phyloP scores from a whole-genome alignment of 2,329 filamentous ascomycete genomes.

The Tothia fuscella region DNA sequence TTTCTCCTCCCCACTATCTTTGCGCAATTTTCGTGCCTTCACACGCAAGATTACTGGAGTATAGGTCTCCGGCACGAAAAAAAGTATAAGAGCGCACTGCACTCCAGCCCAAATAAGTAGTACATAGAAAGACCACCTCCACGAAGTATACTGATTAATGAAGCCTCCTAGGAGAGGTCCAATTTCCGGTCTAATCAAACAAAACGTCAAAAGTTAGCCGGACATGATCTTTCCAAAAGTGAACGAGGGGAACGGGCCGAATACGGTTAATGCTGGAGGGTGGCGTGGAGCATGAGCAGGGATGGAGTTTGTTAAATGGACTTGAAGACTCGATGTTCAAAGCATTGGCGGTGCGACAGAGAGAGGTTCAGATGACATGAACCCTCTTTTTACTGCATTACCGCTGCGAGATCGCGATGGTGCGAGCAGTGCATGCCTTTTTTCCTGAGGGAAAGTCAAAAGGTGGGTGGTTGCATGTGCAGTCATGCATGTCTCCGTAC shows the following conservation, averaged over 20 bases:
- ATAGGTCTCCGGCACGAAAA: conserved; percentile 77
- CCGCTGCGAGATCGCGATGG: too few species aligned
- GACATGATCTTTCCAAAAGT: too few species aligned
- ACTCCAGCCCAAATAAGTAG: conserved; percentile 69
- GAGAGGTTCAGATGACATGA: too few species aligned
- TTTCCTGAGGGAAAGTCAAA: too few species aligned
- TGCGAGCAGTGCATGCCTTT: too few species aligned
- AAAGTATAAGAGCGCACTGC: conserved; percentile 46
- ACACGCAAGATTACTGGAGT: conserved; percentile 56
- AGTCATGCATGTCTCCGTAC: too few species aligned
- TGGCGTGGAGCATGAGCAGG: background rate
- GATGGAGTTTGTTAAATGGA: background rate
- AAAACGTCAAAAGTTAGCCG: too few species aligned
- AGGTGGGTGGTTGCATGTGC: too few species aligned
- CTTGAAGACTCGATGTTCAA: too few species aligned
- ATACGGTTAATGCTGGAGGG: background rate
- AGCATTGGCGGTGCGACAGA: too few species aligned
- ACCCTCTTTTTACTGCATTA: too few species aligned
- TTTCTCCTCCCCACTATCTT: conserved; percentile 63
- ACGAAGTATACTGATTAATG: conserved; percentile 63
- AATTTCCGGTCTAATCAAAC: conserved; percentile 37
- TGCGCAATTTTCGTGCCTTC: conserved; percentile 58
- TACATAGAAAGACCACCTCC: conserved; percentile 76
- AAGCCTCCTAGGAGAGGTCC: conserved; percentile 60
- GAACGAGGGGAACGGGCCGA: too few species aligned